Base-by-base conservation (phyloP, 2,329 filamentous ascomycete species). In the Aspergillus sp. region DNA sequence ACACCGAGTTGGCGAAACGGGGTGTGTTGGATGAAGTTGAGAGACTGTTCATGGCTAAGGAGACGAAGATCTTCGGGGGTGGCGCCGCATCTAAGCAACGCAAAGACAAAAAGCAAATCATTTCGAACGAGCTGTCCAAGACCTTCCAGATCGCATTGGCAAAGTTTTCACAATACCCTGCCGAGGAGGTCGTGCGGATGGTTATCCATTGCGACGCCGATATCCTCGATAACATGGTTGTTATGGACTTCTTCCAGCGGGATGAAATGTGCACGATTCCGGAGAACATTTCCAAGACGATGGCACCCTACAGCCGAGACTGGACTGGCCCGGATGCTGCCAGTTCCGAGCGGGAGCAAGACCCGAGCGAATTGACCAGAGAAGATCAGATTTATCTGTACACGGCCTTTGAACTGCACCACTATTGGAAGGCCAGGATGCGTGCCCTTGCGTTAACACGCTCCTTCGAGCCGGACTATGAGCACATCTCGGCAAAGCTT, bases 351-450 rank as follows among this genome's bases (percentile, higher is more conserved):
- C 87, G 94, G 56, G 95, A 99, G 74, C 86, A 90, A 71, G 93
- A 98, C 76, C 94, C 94, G 0, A 77, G 75, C 6, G 95, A 99
- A 72, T 86, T 99, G 55, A 97, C 94, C 2, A 84, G 93, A 63
- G 92, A 98, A 75, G 95, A 99, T 78, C 94, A 98, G 77, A 90
- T 99, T 58, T 99, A 93, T 74, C 82, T 99, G 26, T 91, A 89
- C 73, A 98, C 95, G 4, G 91, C 94, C 1, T 98, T 90, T 70
- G 95, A 99, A 75, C 81, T 98, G 65, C 92, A 96, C 67, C 93
- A 97, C 74, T 99, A 99, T 80, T 99, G 95, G 95, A 97, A 96
- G 83, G 92, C 91, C 62, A 89, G 95, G 75, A 98, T 98, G 89
- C 87, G 95, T 67, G 95, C 95, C 42, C 83, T 99, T 66, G 84